Evolutionary conservation across 306 rosid species (phyloP), one percentile per base, ranked within the genome.

Genomic region (Heteromeles arbutifolia): DNA sequence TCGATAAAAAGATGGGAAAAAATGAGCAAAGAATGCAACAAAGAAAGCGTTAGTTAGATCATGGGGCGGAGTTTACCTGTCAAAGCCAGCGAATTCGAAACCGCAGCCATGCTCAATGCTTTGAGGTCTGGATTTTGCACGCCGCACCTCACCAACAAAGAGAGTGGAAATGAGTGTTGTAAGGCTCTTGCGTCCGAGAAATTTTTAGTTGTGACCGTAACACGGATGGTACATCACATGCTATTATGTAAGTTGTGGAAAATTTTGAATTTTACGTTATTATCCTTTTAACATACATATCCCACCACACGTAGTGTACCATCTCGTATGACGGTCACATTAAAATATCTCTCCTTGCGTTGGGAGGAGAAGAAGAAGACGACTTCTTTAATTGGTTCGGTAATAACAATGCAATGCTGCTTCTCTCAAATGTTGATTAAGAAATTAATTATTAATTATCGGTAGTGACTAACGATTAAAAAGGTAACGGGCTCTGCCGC

Each of bases 81-180:
- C 12, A 82, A 53, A 69, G 88, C 1, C 82, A 87, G 76, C 4
- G 97, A 88, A 83, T 83, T 78, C 21, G 96, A 85, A 71, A 88
- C 54, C 50, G 90, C 82, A 77, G 96, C 70, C 98, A 93, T 93
- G 5, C 81, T 37, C 68, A 34, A 21, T 19, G 56, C 31, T 21
- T 21, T 4, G 68, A 11, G 34, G 65, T 59, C 6, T 12, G 65
- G 28, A 59, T 26, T n/a, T 63, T 4, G 26, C 14, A 65, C 69
- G 24, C 69, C 4, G 12, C 53, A 39, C 43, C 43, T 8, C 43
- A 32, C 7, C 70, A 37, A n/a, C 4, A 31, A 70, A 67, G 45
- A 29, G 41, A 61, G 58, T 34, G 32, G 61, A 32, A 34, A 18
- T 19, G 72, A 72, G 39, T 2, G 69, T 13, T 8, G 26, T 14